A percentile compares a stretch with the other conserved stretches of the same genome.
phyloP scores from a whole-genome alignment of 805 yeast genomes.

The Wickerhamiella hasegawae region DNA sequence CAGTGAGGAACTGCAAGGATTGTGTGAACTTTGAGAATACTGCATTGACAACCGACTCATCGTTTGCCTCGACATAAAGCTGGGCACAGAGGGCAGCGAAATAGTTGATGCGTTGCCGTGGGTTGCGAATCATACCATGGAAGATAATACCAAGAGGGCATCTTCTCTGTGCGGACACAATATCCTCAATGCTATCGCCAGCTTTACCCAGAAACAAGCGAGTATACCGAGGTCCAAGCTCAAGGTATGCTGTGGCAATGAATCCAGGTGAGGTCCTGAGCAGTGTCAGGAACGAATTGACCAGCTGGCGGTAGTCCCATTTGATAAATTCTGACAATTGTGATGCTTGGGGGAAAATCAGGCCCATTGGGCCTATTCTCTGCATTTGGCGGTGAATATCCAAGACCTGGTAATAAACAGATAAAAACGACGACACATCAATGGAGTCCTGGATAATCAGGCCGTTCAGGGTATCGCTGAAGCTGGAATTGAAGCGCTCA shows the following conservation, averaged over 20 bases:
- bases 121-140: slow-evolving; percentile 17
- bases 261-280: slow-evolving; percentile 22
- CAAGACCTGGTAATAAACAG: slow-evolving; percentile 12
- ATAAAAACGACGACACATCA: slow-evolving; percentile 10
- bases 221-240: slow-evolving; percentile 13
- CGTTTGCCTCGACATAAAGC: slow-evolving; percentile 11
- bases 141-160: slow-evolving; percentile 20
- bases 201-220: slow-evolving; percentile 8
- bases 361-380: slow-evolving; percentile 8
- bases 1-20: slow-evolving; percentile 6
- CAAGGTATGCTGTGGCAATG: slow-evolving; percentile 16
- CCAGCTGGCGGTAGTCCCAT: slow-evolving; percentile 17
- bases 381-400: slow-evolving; percentile 8
- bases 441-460: background rate
- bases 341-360: slow-evolving; percentile 5
- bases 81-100: slow-evolving; percentile 16
- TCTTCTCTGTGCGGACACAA: slow-evolving; percentile 12
- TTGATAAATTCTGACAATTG: slow-evolving; percentile 7
- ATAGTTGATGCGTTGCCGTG: slow-evolving; percentile 13
- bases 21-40: slow-evolving; percentile 11
- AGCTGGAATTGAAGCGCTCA: slow-evolving; percentile 3
- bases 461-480: slow-evolving; percentile 1
- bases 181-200: slow-evolving; percentile 13
- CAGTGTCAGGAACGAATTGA: slow-evolving; percentile 21
- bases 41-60: slow-evolving; percentile 10